Conservation (phyloP, 306 rosid genomes). For the Styphnolobium japonicum region DNA sequence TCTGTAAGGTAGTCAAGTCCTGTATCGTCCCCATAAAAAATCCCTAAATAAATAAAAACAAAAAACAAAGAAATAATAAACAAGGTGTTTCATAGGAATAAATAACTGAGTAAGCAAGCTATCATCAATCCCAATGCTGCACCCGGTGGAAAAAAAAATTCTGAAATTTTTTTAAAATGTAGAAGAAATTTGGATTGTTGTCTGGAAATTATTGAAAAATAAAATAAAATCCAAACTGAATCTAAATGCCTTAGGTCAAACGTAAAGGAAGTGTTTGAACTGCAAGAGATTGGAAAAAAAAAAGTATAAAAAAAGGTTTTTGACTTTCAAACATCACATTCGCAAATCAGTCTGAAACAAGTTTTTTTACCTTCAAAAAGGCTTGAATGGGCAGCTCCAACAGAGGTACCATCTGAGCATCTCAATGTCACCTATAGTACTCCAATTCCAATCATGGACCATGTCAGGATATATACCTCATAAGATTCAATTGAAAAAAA, state of each 20-base stretch:
- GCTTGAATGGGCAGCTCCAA: constrained; percentile 99
- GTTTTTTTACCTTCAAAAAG: background rate
- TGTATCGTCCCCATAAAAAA: constrained; percentile 86
- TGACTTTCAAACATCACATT: too few species aligned
- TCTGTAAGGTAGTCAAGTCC: constrained; percentile 94
- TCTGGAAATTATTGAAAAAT: background rate
- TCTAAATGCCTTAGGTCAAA: background rate
- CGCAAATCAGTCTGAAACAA: too few species aligned
- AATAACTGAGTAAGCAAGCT: background rate
- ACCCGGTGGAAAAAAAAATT: background rate
- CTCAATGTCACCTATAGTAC: constrained; percentile 58
- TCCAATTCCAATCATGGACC: background rate
- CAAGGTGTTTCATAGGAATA: background rate
- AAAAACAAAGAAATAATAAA: background rate
- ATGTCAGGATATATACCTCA: background rate
- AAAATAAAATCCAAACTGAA: background rate
- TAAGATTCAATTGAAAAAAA: too few species aligned
- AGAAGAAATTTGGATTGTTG: background rate
- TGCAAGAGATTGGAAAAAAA: background rate
- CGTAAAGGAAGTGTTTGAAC: too few species aligned
- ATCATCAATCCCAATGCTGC: background rate
- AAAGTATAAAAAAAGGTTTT: too few species aligned
- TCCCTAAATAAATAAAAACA: constrained; percentile 40
- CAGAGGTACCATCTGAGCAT: constrained; percentile 54
- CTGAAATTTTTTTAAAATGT: background rate